phyloP scores from a whole-genome alignment of 495 filamentous ascomycete genomes.

The Aspergillus panamensis region DNA sequence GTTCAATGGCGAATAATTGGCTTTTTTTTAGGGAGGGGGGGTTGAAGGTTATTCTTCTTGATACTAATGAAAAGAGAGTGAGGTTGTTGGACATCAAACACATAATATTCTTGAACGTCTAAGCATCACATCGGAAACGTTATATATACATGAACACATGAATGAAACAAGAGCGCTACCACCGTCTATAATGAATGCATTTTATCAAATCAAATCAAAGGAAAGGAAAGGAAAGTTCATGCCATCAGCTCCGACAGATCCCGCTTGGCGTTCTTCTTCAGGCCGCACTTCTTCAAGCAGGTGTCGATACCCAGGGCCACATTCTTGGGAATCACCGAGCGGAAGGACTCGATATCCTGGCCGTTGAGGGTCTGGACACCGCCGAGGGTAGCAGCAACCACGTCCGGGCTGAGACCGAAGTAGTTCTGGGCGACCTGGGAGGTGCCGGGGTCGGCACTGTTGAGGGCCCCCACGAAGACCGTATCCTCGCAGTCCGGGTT shows the following conservation, averaged over 20 bases:
- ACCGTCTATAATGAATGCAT: no score
- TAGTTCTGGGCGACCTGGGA: constrained; percentile 14
- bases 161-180: no score
- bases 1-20: no score
- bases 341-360: constrained; percentile 10
- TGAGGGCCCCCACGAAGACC: constrained; percentile 10
- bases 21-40: no score
- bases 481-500: constrained; percentile 13
- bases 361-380: constrained; percentile 11
- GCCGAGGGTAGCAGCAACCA: constrained; percentile 10
- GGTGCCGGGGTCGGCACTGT: constrained; percentile 5
- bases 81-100: no score
- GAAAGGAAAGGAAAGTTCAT: no score
- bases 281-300: constrained; percentile 8
- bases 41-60: no score
- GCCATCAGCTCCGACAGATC: constrained; percentile 1
- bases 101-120: no score
- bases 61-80: no score
- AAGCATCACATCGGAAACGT: no score
- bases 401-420: constrained; percentile 5
- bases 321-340: constrained; percentile 11
- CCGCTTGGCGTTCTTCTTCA: constrained; percentile 12
- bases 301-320: constrained; percentile 10
- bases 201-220: no score
- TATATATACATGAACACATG: no score